phyloP scores from a whole-genome alignment of 345 rosid genomes.

The Euphorbia pulcherrima region DNA sequence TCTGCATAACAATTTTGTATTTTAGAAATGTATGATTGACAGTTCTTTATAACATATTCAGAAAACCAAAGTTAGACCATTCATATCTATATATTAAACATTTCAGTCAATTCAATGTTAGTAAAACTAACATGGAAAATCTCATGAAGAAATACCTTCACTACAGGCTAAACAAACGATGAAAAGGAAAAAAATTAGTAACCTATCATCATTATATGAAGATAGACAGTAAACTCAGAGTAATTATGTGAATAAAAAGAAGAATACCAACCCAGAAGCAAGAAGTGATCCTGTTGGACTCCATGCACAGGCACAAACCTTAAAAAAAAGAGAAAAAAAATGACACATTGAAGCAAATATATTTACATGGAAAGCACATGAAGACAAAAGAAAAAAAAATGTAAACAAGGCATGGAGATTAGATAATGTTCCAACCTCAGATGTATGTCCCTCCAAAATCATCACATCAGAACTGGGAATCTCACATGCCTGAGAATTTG shows the following conservation, averaged over 20 bases:
- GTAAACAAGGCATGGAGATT: neutral
- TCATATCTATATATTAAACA: neutral
- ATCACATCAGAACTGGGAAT: conserved; percentile 79
- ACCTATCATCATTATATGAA: neutral
- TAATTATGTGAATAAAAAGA: conserved; percentile 11
- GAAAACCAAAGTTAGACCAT: neutral
- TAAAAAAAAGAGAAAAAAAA: conserved; percentile 6
- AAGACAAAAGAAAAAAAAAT: neutral
- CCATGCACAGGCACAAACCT: conserved; percentile 99
- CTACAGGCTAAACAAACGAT: neutral
- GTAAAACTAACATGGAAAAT: neutral
- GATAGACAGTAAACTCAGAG: neutral
- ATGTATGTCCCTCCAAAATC: conserved; percentile 90
- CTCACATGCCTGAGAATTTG: conserved; percentile 55
- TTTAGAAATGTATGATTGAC: neutral
- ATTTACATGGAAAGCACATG: too few relatives aligned
- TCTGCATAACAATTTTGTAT: conserved; percentile 1
- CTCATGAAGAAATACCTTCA: neutral
- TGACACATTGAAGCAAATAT: neutral
- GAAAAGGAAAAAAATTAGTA: neutral
- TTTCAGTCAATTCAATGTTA: neutral
- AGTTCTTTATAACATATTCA: neutral
- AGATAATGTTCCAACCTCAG: conserved; percentile 62
- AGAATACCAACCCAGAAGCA: conserved; percentile 86
- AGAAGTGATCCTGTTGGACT: conserved; percentile 97